These are phyloP conservation scores for Starmerella roubikii DNA, from an alignment of 805 yeast genomes.

Conservation along the genomic window DNA sequence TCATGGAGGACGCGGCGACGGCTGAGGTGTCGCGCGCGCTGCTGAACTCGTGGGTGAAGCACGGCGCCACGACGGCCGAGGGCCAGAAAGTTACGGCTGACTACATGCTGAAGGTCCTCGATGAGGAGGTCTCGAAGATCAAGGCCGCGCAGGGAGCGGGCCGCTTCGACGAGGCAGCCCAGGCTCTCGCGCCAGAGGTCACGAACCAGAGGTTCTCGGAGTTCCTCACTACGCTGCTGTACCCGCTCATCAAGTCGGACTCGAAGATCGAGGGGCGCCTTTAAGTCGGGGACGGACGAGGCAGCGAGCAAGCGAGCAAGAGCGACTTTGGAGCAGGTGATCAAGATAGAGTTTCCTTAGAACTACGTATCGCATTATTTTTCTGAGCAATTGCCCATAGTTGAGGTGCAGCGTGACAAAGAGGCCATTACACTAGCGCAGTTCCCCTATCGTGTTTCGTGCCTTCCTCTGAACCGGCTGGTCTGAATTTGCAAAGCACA, in stretches of 20 bases:
- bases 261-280: constrained; percentile 19
- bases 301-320: no score
- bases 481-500: no score
- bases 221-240: constrained; percentile 52
- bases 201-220: constrained; percentile 48
- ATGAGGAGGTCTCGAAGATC: constrained; percentile 45
- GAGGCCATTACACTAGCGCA: no score
- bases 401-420: no score
- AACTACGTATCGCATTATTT: no score
- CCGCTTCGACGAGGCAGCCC: constrained; percentile 43
- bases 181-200: constrained; percentile 49
- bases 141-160: constrained; percentile 31
- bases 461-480: no score
- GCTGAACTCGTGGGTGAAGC: constrained; percentile 64
- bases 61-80: constrained; percentile 41
- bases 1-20: constrained; percentile 71
- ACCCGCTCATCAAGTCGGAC: constrained; percentile 35
- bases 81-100: constrained; percentile 42
- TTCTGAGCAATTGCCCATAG: no score
- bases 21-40: constrained; percentile 66
- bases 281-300: constrained; percentile 9
- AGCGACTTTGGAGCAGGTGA: no score
- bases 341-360: no score
- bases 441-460: no score
- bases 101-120: constrained; percentile 37